Conservation (phyloP, 129 eudicot species). For the Flaveria sonorensis region DNA sequence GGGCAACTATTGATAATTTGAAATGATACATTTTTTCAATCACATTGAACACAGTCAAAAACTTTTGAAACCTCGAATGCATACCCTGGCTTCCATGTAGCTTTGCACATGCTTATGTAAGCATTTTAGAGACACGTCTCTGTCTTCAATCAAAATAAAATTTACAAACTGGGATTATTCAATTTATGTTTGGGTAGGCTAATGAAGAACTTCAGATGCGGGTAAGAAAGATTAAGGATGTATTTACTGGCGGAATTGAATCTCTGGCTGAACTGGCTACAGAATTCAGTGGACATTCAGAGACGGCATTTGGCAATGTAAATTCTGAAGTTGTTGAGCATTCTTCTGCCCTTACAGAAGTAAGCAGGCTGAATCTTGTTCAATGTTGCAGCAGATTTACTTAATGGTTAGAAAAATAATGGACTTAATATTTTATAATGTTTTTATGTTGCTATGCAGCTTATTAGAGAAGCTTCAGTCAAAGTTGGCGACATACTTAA, state of each 20-base stretch:
- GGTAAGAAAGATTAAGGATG: slow-evolving; percentile 40
- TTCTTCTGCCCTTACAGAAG: slow-evolving; percentile 50
- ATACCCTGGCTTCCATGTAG: slow-evolving; percentile 11
- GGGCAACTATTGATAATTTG: background rate
- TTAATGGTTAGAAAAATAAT: background rate
- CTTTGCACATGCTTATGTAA: slow-evolving; percentile 5
- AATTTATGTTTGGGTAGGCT: slow-evolving; percentile 41
- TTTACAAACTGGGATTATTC: background rate
- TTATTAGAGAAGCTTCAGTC: slow-evolving; percentile 45
- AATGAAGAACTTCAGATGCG: slow-evolving; percentile 46
- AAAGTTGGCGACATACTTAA: slow-evolving; percentile 46
- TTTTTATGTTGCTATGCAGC: slow-evolving; percentile 33
- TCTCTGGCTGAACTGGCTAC: slow-evolving; percentile 52
- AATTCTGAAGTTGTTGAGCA: slow-evolving; percentile 50
- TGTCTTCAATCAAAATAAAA: background rate
- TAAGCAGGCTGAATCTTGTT: slow-evolving; percentile 25
- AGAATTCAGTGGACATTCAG: slow-evolving; percentile 51
- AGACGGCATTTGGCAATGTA: slow-evolving; percentile 40
- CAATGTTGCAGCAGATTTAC: background rate
- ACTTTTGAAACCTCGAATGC: background rate
- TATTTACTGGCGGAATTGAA: slow-evolving; percentile 48
- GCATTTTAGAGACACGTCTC: background rate
- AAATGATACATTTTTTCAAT: background rate
- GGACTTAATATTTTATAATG: background rate
- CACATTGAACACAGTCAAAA: background rate